These are phyloP conservation scores for Rostrohypoxylon terebratum DNA, from an alignment of 495 filamentous ascomycete genomes.

Conservation along the genomic window DNA sequence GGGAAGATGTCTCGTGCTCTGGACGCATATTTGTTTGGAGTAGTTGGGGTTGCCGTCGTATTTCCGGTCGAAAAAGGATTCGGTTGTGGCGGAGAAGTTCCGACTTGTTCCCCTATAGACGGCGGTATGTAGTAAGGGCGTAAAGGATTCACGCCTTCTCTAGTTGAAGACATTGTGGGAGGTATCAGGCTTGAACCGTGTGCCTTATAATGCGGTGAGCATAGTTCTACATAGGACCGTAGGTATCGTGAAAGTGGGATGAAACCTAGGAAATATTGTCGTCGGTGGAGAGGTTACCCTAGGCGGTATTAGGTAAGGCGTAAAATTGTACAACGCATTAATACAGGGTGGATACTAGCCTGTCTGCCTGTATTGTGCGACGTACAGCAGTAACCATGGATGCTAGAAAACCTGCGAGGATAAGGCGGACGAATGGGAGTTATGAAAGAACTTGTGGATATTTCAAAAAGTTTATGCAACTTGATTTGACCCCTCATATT, in stretches of 20 bases:
- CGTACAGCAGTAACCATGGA: no score
- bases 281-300: conserved; percentile 20
- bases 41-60: conserved; percentile 59
- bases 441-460: not conserved
- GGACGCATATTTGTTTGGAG: conserved; percentile 68
- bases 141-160: conserved; percentile 83
- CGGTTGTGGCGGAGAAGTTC: conserved; percentile 54
- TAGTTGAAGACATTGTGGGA: conserved; percentile 57
- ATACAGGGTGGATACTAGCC: no score
- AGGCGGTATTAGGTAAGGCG: conserved; percentile 36
- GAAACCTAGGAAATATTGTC: conserved; percentile 23
- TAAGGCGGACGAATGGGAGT: not conserved
- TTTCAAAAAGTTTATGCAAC: not conserved
- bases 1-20: conserved; percentile 85
- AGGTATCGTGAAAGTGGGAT: conserved; percentile 11
- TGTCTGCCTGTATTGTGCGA: no score
- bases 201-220: conserved; percentile 15
- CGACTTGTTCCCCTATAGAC: conserved; percentile 71
- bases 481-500: not conserved
- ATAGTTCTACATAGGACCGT: not conserved
- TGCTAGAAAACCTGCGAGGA: not conserved
- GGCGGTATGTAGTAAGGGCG: conserved; percentile 95
- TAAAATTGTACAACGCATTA: no score
- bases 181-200: conserved; percentile 2
- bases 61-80: conserved; percentile 60